Base-by-base conservation (phyloP, 805 yeast genomes). In the Candida odintsovae region DNA sequence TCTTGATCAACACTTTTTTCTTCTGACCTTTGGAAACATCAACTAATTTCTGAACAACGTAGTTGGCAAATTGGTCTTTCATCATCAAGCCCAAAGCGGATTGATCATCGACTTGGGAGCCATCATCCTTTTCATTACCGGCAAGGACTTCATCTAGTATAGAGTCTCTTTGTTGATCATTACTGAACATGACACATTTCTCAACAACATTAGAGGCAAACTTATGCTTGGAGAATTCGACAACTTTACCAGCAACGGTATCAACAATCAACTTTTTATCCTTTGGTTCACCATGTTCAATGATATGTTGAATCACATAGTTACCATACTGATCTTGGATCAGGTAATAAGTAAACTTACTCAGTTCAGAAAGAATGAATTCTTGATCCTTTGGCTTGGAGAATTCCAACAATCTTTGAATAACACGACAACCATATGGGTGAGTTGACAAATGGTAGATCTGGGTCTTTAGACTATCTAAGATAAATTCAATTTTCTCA, bases 151-250 rank as follows among this genome's bases (percentile, higher is more conserved):
- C 86, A 46, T 77, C 78, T 48, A 86, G 76, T 37, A 92, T 76
- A 35, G 71, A 62, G 49, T 70, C 66, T 51, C 90, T 76, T 64
- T 90, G 95, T 6, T 67, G 70, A 9, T 69, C 64, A 16, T 78
- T 72, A 41, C 96, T 95, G 64, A 74, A 78, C 46, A 86, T 75
- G 47, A 94, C 87, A 57, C 96, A 87, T 64, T 88, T 90, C 65
- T 94, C 99, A 54, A 94, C 96, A 26, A 95, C 99, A 65, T 94
- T 94, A 0, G 97, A 89, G 2, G 99, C 98, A 71, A 90, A 94
- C 67, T 94, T 94, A 70, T 94, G 99, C 59, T 88, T 85, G n/a
- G 97, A 87, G 49, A 90, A 84, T 44, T 77, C 80, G 28, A 94
- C 87, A 41, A 88, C 82, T 18, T 81, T 76, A 23, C 82, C 82